Conservation (phyloP, 2,329 filamentous ascomycete genomes). For the Pyricularia sp. region DNA sequence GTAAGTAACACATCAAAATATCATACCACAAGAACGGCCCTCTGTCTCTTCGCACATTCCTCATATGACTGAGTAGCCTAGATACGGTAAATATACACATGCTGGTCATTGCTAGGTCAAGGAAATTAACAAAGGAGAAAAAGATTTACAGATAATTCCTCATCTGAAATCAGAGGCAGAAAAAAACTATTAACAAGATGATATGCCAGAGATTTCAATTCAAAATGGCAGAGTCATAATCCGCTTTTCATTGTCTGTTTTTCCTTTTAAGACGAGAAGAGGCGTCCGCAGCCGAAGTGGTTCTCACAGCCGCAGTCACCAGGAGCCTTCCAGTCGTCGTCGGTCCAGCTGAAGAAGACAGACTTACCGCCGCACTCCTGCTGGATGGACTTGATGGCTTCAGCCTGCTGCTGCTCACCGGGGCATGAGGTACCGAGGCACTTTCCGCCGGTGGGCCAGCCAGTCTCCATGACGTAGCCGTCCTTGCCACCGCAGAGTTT, state of each 20-base stretch:
- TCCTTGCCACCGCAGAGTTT: slow-evolving; percentile 56
- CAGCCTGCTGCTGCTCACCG: slow-evolving; percentile 50
- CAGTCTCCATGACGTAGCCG: slow-evolving; percentile 76
- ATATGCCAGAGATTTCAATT: background rate
- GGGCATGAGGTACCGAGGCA: slow-evolving; percentile 64
- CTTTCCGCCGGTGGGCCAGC: slow-evolving; percentile 64
- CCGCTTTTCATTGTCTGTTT: background rate
- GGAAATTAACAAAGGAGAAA: slow-evolving; percentile 3
- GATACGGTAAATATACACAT: slow-evolving; percentile 1
- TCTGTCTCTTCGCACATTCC: background rate
- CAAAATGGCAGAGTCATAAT: background rate
- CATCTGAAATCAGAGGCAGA: background rate
- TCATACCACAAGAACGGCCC: background rate
- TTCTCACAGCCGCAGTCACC: slow-evolving; percentile 64
- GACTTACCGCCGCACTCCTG: slow-evolving; percentile 50
- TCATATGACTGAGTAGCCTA: background rate
- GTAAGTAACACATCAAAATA: background rate
- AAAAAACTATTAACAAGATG: background rate
- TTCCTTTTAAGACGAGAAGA: slow-evolving; percentile 21
- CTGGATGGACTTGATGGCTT: slow-evolving; percentile 60
- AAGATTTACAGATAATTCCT: background rate
- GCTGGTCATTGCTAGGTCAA: background rate
- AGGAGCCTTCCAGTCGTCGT: slow-evolving; percentile 71
- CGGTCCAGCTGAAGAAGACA: slow-evolving; percentile 68
- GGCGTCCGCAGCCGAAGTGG: slow-evolving; percentile 56